Base-by-base conservation (phyloP, 805 yeast species). In the Brettanomyces anomalus region DNA sequence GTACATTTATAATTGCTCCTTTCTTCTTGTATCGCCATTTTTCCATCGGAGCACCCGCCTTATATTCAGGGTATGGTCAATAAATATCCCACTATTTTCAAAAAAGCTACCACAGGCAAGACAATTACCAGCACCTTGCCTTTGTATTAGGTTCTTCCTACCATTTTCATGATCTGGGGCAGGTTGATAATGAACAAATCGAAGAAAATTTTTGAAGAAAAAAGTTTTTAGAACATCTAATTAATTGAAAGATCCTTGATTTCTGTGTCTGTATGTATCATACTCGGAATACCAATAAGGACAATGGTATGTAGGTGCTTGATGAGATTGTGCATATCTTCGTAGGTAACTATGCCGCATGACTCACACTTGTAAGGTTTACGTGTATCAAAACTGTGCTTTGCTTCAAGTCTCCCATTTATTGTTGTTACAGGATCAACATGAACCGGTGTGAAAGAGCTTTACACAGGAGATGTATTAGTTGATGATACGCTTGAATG, bases 181-280 rank as follows among this genome's bases (percentile, higher is more conserved):
- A 41, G 67, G 76, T 28, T 76, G 77, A 55, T 70, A 79, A 60
- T 84, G 93, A 36, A 83, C 86, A 34, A 83, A 66, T 41, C 75
- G 68, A 43, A 84, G 62, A 59, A 84, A 93, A 37, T 93, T 68
- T 50, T 83, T 83, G n/a, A n/a, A n/a, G n/a, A n/a, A n/a, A n/a
- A n/a, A n/a, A n/a, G n/a, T n/a, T n/a, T n/a, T n/a, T 48, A 83
- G 64, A 26, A 84, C 89, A 54, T 84, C 93, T 46, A 81, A 61
- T 37, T 93, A 67, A 52, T 77, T 78, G 61, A 84, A 84, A 0
- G 85, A 74, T 14, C 90, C 89, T 17, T 83, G 85, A 49, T 81
- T 81, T 43, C 83, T 68, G 58, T 83, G 93, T 5, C 64, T 62
- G 56, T 89, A 83, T 5, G 83, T 74, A 4, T 81, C 77, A 49